phyloP scores from a whole-genome alignment of 176 grass and related monocot genomes.

The Thalia dealbata region DNA sequence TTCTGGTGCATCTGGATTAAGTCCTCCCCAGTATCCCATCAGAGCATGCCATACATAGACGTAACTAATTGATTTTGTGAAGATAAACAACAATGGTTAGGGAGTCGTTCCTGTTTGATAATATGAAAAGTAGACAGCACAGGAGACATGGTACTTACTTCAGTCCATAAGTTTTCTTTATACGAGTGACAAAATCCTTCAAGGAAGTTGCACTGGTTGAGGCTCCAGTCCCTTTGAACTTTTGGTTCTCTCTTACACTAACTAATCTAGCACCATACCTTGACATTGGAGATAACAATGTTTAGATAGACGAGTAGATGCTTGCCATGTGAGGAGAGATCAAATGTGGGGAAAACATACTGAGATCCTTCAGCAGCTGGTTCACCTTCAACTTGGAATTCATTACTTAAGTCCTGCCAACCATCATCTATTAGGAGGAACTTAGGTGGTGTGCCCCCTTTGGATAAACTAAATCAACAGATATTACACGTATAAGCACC shows the following conservation, averaged over 20 bases:
- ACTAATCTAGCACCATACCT: slow-evolving; percentile 27
- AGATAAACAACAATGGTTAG: background rate
- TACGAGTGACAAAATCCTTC: slow-evolving; percentile 15
- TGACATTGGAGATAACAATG: background rate
- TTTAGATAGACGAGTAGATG: background rate
- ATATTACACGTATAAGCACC: background rate
- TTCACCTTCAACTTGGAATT: slow-evolving; percentile 26
- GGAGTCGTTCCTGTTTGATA: background rate
- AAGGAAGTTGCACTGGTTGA: background rate
- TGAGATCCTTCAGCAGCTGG: slow-evolving; percentile 22
- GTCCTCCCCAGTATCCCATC: slow-evolving; percentile 31
- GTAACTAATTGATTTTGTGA: slow-evolving; percentile 11
- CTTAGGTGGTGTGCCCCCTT: slow-evolving; percentile 20
- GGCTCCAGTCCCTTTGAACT: slow-evolving; percentile 16
- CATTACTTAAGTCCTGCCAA: slow-evolving; percentile 22
- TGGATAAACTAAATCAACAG: slow-evolving; percentile 8
- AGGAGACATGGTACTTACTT: background rate
- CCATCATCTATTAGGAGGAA: slow-evolving; percentile 30
- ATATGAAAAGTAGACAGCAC: background rate
- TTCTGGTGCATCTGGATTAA: slow-evolving; percentile 15
- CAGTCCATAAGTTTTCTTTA: slow-evolving; percentile 17
- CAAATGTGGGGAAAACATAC: slow-evolving; percentile 8
- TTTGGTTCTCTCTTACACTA: slow-evolving; percentile 24
- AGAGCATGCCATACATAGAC: slow-evolving; percentile 26
- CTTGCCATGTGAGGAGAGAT: background rate